Conservation (phyloP, 805 yeast genomes). For the Ogataea henricii region DNA sequence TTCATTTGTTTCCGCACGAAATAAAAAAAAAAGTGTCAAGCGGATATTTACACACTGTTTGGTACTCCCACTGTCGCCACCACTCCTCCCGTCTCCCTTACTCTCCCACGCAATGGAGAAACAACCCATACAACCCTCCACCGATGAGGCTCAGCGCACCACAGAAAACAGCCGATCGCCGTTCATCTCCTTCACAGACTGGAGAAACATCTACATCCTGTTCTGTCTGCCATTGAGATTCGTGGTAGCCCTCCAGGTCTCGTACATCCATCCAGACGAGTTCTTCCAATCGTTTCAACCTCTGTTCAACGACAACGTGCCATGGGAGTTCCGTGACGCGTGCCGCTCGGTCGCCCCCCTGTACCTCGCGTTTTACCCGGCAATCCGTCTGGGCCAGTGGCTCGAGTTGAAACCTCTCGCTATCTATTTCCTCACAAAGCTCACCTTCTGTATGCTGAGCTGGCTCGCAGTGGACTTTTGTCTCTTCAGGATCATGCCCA, state of each 20-base stretch:
- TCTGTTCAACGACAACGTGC: slow-evolving; percentile 52
- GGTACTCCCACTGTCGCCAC: no score
- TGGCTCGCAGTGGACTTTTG: slow-evolving; percentile 37
- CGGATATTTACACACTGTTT: no score
- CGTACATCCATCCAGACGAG: slow-evolving; percentile 97
- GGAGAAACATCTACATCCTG: slow-evolving; percentile 51
- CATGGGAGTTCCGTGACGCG: slow-evolving; percentile 79
- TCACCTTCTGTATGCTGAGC: slow-evolving; percentile 41
- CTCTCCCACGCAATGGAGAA: no score
- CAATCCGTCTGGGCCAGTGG: slow-evolving; percentile 42
- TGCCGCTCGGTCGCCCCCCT: slow-evolving; percentile 75
- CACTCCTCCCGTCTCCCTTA: no score
- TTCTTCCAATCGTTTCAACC: slow-evolving; percentile 91
- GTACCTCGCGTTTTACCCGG: slow-evolving; percentile 69
- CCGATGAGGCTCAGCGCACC: no score
- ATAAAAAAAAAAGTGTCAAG: no score
- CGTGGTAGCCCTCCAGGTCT: slow-evolving; percentile 62
- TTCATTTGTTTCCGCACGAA: no score
- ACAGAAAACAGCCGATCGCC: neutral
- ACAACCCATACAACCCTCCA: no score
- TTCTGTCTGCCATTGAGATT: slow-evolving; percentile 50
- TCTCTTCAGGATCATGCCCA: slow-evolving; percentile 34
- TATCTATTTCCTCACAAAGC: slow-evolving; percentile 54
- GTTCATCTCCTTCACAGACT: slow-evolving; percentile 26
- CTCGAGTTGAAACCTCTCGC: slow-evolving; percentile 45